These are phyloP conservation scores for Fraxinus baroniana DNA, from an alignment of 305 asterid genomes.

Conservation along the genomic window DNA sequence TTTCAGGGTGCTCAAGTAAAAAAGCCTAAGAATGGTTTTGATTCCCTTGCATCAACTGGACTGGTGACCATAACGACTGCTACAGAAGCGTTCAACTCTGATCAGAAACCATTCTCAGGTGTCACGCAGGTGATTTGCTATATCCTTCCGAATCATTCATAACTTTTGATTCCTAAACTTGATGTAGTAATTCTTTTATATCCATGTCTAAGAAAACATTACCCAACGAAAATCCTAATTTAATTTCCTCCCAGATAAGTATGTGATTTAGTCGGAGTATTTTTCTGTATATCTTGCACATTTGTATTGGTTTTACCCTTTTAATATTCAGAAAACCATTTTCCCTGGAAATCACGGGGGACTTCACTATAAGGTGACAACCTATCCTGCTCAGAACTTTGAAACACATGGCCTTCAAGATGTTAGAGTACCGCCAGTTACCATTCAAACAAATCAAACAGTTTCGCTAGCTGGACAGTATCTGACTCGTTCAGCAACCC, in stretches of 20 bases:
- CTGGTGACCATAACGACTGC: constrained; percentile 45
- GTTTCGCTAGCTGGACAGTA: constrained; percentile 37
- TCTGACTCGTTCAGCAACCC: constrained; percentile 29
- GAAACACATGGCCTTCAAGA: constrained; percentile 28
- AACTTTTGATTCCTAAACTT: neutral
- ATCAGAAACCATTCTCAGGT: constrained; percentile 32
- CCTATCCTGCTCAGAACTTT: constrained; percentile 41
- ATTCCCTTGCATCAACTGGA: constrained; percentile 63
- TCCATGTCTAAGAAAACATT: neutral
- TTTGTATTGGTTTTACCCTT: neutral
- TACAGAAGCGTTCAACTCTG: constrained; percentile 40
- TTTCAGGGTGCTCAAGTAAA: constrained; percentile 49
- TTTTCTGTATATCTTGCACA: neutral
- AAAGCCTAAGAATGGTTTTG: constrained; percentile 50
- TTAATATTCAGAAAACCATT: constrained; percentile 48
- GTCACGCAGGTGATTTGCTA: constrained; percentile 44
- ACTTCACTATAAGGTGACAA: constrained; percentile 34
- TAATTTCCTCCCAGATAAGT: neutral
- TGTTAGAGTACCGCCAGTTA: constrained; percentile 22
- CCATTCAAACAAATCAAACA: constrained; percentile 22
- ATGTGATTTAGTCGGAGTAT: neutral
- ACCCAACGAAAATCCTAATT: neutral
- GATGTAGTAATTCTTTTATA: neutral
- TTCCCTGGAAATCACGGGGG: constrained; percentile 54
- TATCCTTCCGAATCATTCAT: neutral